These are phyloP conservation scores for Seiridium unicorne DNA, from an alignment of 2,329 filamentous ascomycete genomes.

Conservation along the genomic window DNA sequence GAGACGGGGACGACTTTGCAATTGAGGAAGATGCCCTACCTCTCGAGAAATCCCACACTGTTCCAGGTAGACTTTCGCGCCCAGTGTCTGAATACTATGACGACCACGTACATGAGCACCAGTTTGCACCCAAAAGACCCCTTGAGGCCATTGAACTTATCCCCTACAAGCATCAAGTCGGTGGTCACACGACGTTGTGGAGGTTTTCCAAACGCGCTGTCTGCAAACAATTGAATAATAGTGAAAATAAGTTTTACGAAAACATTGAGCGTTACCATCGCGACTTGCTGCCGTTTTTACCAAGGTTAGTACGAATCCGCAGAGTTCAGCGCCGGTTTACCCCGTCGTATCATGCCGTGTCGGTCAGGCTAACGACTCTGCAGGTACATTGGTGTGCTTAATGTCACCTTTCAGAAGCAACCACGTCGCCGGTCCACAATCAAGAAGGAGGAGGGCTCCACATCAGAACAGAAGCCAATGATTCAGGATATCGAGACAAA, in stretches of 20 bases:
- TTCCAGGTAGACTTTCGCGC: conserved; percentile 31
- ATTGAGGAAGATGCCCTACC: conserved; percentile 42
- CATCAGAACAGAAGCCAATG: conserved; percentile 17
- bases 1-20: conserved; percentile 36
- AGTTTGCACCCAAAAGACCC: conserved; percentile 55
- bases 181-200: conserved; percentile 94
- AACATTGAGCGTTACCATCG: conserved; percentile 89
- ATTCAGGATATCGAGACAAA: conserved; percentile 34
- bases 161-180: conserved; percentile 95
- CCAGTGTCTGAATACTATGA: conserved; percentile 43
- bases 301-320: conserved; percentile 56
- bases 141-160: conserved; percentile 93
- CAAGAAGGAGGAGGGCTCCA: conserved; percentile 45
- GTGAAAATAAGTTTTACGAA: conserved; percentile 98
- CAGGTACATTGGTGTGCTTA: conserved; percentile 95
- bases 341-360: not conserved
- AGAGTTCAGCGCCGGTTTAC: not conserved
- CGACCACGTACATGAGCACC: conserved; percentile 49
- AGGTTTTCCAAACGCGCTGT: conserved; percentile 92
- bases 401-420: conserved; percentile 90
- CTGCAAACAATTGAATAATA: conserved; percentile 96
- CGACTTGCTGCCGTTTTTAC: conserved; percentile 85
- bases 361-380: conserved; percentile 19
- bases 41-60: conserved; percentile 28
- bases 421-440: conserved; percentile 61